Evolutionary conservation across 306 rosid genomes (phyloP).

Genomic region (Senna tora): DNA sequence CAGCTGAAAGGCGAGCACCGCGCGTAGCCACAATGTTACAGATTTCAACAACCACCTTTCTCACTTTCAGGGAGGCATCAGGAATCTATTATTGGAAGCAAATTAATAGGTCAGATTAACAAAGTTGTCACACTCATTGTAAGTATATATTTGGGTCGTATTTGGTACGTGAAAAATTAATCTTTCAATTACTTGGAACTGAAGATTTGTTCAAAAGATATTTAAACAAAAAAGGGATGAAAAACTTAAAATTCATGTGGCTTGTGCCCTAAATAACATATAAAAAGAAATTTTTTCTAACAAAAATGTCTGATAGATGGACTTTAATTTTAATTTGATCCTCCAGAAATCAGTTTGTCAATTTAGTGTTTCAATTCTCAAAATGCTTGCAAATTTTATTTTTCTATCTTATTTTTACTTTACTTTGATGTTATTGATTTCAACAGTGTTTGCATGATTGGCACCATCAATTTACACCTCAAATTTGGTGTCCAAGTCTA

Average conservation of each 20-base stretch:
- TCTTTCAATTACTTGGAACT: neutral
- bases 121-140: slow-evolving; percentile 22
- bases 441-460: neutral
- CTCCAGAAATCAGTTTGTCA: neutral
- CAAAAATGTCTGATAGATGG: neutral
- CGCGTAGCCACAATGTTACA: slow-evolving; percentile 83
- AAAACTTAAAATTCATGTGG: too few species aligned
- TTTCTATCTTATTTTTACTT: too few species aligned
- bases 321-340: neutral
- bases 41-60: slow-evolving; percentile 64
- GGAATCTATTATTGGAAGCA: slow-evolving; percentile 55
- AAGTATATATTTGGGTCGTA: slow-evolving; percentile 5
- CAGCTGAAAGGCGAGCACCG: slow-evolving; percentile 90
- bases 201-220: neutral
- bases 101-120: neutral
- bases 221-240: neutral
- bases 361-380: neutral
- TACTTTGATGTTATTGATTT: too few species aligned
- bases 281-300: too few species aligned
- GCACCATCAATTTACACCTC: neutral
- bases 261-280: too few species aligned
- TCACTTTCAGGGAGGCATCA: slow-evolving; percentile 59
- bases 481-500: neutral
- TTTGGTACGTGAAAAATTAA: neutral
- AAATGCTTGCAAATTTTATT: too few species aligned